Base-by-base conservation (phyloP, 2,329 filamentous ascomycete species). In the Colletotrichum euphorbiae region DNA sequence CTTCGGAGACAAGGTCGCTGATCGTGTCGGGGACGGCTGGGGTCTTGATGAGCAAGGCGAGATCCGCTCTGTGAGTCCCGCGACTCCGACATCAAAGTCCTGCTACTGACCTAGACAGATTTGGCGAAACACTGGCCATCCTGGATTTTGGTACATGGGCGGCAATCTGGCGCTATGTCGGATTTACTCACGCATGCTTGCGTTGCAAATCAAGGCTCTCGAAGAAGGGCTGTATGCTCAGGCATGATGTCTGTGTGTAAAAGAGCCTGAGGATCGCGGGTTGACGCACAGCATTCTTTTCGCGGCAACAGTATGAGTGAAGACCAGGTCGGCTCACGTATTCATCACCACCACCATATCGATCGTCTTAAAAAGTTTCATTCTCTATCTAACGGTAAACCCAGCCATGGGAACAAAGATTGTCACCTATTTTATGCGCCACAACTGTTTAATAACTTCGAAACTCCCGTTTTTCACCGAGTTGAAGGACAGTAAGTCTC, bases 101-200 rank as follows among this genome's bases (percentile, higher is more conserved):
- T 19, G 9, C n/a, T 13, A 8, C 56, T 66, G 12, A 66, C n/a
- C 6, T 6, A 3, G 6, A 7, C 83, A 77, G 42, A 85, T 87
- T 70, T 91, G 88, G 87, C 84, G 85, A 66, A 80, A 80, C 17
- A 89, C 83, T 21, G 89, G 89, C 0, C 88, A 90, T 62, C 86
- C 87, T 0, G 87, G 88, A 0, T 88, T 91, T 67, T 91, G 89
- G 89, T 87, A 87, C 70, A 87, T 90, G 70, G 89, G 88, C 0
- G 89, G 90, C 1, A 91, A 90, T 69, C 73, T 91, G 42, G 88
- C 87, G 0, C 76, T 91, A 58, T 90, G 87, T 66, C 81, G 89
- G 15, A 87, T 87, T 48, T 91, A 83, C 71, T 91, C 89, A 0
- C 84, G 82, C 50, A 60, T 86, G 2, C 63, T 87, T 67, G 85